Conservation (phyloP, 2,329 filamentous ascomycete species). For the Alternaria consortialis region DNA sequence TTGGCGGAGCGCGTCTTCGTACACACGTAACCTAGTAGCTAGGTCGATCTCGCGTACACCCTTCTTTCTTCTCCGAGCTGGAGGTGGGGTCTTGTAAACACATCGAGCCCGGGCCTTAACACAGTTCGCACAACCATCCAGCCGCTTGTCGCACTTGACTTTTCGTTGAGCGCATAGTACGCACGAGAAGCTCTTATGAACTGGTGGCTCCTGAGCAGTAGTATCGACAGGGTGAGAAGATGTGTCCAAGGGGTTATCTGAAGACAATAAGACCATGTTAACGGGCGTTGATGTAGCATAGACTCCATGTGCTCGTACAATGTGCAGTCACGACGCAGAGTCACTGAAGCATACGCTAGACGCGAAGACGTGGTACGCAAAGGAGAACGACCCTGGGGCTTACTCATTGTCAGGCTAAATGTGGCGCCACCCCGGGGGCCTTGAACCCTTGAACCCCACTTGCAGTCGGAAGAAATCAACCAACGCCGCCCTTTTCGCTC, state of each 20-base stretch:
- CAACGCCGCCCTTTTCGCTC: too few species aligned
- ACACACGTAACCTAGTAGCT: slow-evolving; percentile 38
- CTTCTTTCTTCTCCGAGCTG: neutral
- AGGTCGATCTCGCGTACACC: slow-evolving; percentile 2
- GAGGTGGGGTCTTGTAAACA: slow-evolving; percentile 44
- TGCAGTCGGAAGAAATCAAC: too few species aligned
- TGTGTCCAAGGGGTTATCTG: neutral
- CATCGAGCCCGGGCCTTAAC: slow-evolving; percentile 41
- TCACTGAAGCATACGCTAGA: neutral
- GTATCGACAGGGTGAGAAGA: neutral
- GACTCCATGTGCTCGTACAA: neutral
- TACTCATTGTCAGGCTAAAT: neutral
- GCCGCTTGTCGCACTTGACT: slow-evolving; percentile 44
- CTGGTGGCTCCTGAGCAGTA: neutral
- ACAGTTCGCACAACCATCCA: slow-evolving; percentile 44
- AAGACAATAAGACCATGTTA: neutral
- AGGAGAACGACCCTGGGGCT: neutral
- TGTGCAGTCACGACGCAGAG: neutral
- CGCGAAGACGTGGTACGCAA: neutral
- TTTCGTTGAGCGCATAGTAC: slow-evolving; percentile 47
- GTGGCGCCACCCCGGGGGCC: neutral
- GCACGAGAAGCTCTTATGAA: slow-evolving; percentile 46
- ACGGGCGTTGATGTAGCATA: neutral
- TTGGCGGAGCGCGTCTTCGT: slow-evolving; percentile 41
- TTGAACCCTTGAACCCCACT: neutral